These are phyloP conservation scores for Eucalyptus fibrosa DNA, from an alignment of 345 rosid genomes.

Conservation along the genomic window DNA sequence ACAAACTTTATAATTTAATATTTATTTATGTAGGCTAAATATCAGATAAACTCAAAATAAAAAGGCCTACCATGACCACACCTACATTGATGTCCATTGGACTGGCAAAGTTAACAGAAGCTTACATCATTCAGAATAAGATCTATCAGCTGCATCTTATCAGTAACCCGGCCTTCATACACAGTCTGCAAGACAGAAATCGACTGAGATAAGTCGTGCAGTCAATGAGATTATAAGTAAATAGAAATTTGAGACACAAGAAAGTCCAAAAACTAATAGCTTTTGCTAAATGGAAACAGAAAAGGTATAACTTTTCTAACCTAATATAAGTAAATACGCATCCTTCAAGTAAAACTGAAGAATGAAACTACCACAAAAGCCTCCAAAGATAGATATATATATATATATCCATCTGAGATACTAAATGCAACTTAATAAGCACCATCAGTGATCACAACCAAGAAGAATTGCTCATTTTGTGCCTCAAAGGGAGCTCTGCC, in stretches of 20 bases:
- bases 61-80: not conserved
- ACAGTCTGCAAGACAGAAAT: constrained; percentile 45
- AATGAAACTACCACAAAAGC: not conserved
- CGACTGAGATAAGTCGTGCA: not conserved
- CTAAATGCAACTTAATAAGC: not conserved
- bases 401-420: not conserved
- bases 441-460: not conserved
- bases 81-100: not conserved
- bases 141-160: constrained; percentile 82
- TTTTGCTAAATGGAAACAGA: not conserved
- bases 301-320: not conserved
- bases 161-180: constrained; percentile 82
- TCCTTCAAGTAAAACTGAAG: not conserved
- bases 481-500: not conserved
- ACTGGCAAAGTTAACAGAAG: not conserved
- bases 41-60: not conserved
- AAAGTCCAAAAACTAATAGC: not conserved
- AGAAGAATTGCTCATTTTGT: not conserved
- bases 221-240: not conserved
- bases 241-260: not conserved
- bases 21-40: not conserved
- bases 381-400: not conserved
- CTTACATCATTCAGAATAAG: constrained; percentile 72
- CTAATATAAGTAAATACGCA: not conserved
- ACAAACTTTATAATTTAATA: not conserved